Conservation (phyloP, 2,329 filamentous ascomycete species). For the Diaporthe helianthi region DNA sequence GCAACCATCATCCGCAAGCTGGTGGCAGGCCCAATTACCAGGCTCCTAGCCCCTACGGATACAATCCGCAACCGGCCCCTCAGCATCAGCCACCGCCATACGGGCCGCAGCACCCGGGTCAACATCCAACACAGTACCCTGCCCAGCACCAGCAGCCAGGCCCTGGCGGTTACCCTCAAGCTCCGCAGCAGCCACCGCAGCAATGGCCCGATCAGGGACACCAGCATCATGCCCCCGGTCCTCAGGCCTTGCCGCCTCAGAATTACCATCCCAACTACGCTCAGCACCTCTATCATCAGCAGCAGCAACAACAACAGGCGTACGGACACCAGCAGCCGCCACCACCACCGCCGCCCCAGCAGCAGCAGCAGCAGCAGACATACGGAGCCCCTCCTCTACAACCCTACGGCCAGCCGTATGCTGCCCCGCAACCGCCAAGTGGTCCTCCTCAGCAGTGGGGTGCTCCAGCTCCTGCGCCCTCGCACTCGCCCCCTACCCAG, state of each 20-base stretch:
- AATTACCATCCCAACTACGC: conserved; percentile 68
- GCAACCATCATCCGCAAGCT: conserved; percentile 48
- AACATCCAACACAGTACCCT: conserved; percentile 43
- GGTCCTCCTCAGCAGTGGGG: conserved; percentile 52
- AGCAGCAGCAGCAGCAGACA: conserved; percentile 45
- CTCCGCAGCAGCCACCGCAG: conserved; percentile 51
- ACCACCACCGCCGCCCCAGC: conserved; percentile 41
- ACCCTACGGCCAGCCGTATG: conserved; percentile 44
- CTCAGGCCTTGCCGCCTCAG: conserved; percentile 56
- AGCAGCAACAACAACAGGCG: conserved; percentile 45
- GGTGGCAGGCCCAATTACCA: conserved; percentile 51
- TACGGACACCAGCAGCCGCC: conserved; percentile 48
- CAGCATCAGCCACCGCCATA: conserved; percentile 43
- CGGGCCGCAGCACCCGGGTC: conserved; percentile 42
- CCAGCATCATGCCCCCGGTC: conserved; percentile 51
- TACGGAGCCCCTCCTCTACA: conserved; percentile 40
- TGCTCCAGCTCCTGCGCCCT: conserved; percentile 38
- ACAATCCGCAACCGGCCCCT: conserved; percentile 47
- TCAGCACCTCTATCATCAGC: conserved; percentile 57
- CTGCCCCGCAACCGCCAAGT: conserved; percentile 44
- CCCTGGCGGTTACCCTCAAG: conserved; percentile 47
- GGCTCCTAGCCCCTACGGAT: conserved; percentile 51
- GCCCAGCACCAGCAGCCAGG: conserved; percentile 46
- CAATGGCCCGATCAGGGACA: conserved; percentile 43
- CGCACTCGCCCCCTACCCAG: conserved; percentile 42